Base-by-base conservation (phyloP, 1,139 yeast genomes). In the Pichia sp. region DNA sequence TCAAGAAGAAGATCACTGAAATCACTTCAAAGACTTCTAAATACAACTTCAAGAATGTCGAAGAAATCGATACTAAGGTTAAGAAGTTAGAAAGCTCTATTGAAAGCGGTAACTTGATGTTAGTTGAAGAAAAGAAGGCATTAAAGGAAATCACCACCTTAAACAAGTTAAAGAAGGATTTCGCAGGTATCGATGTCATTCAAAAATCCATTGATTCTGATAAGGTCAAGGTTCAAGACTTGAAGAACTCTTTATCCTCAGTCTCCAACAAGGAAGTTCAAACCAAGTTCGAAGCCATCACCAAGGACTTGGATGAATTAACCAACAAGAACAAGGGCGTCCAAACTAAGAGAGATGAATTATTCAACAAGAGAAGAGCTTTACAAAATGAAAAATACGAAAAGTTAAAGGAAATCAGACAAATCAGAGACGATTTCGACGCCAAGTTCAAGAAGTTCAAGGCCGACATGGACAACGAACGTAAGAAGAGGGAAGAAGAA, bases 41-140 rank as follows among this genome's bases (percentile, higher is more conserved):
- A 70, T 79, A 78, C 67, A 74, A 67, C 53, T 91, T 79, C 76
- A 86, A 85, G 70, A 72, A 78, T 45, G 81, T 77, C 54, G 88
- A 77, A 41, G 98, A 91, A 58, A 85, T 91, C 59, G 96, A 90
- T 62, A 72, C 75, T 51, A 81, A 85, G 69, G 79, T 91, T 67
- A 68, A 70, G 56, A 73, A 76, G 63, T 79, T 90, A 61, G 97
- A 93, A 66, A 76, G 75, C 42, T 75, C 78, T 58, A 84, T 93
- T 55, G 90, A 87, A 53, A 71, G 87, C 45, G 99, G 99, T 52
- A 72, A 76, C 46, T 75, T 94, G 67, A 81, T 89, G 62, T 80
- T 94, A 63, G 98, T 91, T 46, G 96, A 93, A 55, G 99, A 94
- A 76, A 85, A 90, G 73, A 79, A 83, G 66, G 72, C 75, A 58